phyloP scores from a whole-genome alignment of 2,329 filamentous ascomycete genomes.

The Lecanicillium sp. region DNA sequence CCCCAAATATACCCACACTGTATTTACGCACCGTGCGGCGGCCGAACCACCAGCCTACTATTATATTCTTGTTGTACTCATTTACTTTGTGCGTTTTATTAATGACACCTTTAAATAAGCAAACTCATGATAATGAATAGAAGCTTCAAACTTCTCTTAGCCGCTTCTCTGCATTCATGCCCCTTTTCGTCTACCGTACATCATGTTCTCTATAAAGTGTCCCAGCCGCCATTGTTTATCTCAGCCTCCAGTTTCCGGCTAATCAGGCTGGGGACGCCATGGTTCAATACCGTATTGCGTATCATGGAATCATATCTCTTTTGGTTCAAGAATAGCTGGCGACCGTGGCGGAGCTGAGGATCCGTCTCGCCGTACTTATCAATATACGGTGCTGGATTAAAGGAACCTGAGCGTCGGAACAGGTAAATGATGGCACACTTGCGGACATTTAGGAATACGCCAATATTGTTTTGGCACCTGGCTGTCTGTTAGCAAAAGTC shows the following conservation, averaged over 20 bases:
- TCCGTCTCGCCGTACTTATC: constrained; percentile 95
- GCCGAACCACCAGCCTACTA: no score
- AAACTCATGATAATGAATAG: neutral
- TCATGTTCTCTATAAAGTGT: constrained; percentile 50
- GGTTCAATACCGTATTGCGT: constrained; percentile 75
- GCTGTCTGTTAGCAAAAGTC: neutral
- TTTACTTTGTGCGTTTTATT: no score
- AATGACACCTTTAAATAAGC: no score
- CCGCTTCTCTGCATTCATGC: no score
- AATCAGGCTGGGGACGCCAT: constrained; percentile 83
- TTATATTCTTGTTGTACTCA: no score
- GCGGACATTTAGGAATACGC: constrained; percentile 93
- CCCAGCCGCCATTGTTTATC: constrained; percentile 96
- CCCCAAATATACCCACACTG: constrained; percentile 10
- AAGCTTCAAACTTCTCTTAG: neutral
- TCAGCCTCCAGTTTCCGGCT: constrained; percentile 86
- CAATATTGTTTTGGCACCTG: constrained; percentile 81
- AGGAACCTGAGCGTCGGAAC: constrained; percentile 74
- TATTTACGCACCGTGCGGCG: constrained; percentile 9
- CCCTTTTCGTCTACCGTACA: no score
- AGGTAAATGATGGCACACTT: constrained; percentile 90
- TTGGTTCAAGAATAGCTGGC: constrained; percentile 88
- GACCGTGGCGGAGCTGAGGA: constrained; percentile 75
- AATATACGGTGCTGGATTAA: constrained; percentile 82
- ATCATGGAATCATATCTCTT: constrained; percentile 86